A percentile compares a stretch with the other conserved stretches of the same genome.
Conservation (phyloP, 257 asterid species). For the Leptodermis oblonga region DNA sequence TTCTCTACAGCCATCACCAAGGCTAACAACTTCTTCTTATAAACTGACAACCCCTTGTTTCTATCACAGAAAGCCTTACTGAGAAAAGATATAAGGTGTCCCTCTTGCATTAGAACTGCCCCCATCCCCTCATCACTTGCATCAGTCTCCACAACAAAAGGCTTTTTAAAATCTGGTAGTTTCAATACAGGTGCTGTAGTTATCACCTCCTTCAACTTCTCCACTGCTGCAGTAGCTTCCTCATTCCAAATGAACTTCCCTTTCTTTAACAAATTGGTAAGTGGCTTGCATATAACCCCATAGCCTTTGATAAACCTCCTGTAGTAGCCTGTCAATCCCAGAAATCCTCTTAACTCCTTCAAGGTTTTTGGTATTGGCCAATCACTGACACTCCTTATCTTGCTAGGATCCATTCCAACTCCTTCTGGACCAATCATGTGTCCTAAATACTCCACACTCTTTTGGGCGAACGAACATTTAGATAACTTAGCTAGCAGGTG, state of each 20-base stretch:
- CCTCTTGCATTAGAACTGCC: neutral
- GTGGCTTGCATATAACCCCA: neutral
- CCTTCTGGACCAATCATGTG: neutral
- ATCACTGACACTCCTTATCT: neutral
- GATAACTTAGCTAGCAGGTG: no score
- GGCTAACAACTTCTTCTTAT: neutral
- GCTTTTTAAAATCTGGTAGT: neutral
- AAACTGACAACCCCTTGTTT: neutral
- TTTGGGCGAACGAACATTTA: neutral
- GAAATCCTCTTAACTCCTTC: neutral
- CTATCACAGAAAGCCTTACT: neutral
- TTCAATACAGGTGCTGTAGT: neutral
- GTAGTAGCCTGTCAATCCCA: neutral
- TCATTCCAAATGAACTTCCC: neutral
- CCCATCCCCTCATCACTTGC: neutral
- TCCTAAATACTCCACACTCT: neutral
- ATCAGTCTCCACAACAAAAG: neutral
- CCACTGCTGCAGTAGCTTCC: neutral
- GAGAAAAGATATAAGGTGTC: neutral
- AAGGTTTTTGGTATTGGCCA: neutral
- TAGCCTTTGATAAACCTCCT: neutral
- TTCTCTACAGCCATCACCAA: neutral
- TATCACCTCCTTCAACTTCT: neutral
- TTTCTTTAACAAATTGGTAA: neutral
- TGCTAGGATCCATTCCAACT: neutral